Evolutionary conservation across 2,329 filamentous ascomycete species (phyloP), one percentile per base, ranked within the genome.

Genomic region (Alternaria ethzedia): DNA sequence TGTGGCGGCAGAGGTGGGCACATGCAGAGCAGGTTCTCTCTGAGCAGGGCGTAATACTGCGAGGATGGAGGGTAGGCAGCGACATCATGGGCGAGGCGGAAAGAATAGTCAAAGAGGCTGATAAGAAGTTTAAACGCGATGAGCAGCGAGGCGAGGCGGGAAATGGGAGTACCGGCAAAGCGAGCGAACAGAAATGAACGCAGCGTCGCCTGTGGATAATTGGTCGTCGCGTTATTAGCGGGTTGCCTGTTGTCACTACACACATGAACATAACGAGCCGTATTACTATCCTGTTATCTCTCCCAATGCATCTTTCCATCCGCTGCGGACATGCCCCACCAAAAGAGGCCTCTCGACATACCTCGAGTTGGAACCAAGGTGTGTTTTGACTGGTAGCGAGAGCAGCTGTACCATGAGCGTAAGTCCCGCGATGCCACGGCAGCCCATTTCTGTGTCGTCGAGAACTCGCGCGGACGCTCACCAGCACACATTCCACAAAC

Each of bases 1-100:
- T 93, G 51, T 96, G 92, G 92, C 84, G 85, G 65, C 86, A 89
- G 59, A 82, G 92, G 44, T 87, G 92, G 81, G 86, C 85, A 45
- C 82, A 87, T 47, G 91, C 92, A 4, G 88, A 91, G 66, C 82
- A 83, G 45, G 82, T 88, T 28, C 83, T 95, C 10, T 86, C 87
- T n/a, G 81, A 83, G 6, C 82, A 89, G 43, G 90, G 90, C 5
- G 90, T 96, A 1, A 82, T 86, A 67, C 76, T 96, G 36, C 88
- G 91, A 66, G 92, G 87, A 20, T 96, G 92, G 92, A 85, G 90
- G 45, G 86, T 86, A 11, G 92, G 92, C 0, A 83, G 85, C 26
- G 92, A 96, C 81, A 90, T 92, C 8, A 83, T 88, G 59, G 83
- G 83, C 1, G 90, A 92, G 77, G 89, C 90, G 3, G 83, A 89